Evolutionary conservation across 2,329 filamentous ascomycete species (phyloP).

Genomic region (Bimuria novae-zelandiae): DNA sequence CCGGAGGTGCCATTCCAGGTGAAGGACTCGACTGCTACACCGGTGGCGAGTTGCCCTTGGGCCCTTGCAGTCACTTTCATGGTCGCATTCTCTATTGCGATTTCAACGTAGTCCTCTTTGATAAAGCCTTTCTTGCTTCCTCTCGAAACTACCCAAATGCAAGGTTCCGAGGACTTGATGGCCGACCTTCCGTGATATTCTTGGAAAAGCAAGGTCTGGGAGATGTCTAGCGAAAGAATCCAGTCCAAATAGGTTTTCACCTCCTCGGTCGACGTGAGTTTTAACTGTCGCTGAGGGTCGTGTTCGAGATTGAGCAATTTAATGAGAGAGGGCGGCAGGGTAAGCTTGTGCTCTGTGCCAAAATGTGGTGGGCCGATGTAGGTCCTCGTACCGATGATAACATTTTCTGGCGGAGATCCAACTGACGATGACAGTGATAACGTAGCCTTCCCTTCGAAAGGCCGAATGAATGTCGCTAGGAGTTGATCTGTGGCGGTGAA

Average conservation of each 20-base stretch:
- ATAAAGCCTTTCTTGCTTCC: conserved; percentile 23
- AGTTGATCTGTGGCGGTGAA: conserved; percentile 40
- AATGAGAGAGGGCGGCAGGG: conserved; percentile 34
- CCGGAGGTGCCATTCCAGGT: conserved; percentile 30
- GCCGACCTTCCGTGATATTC: conserved; percentile 26
- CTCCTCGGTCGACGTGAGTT: conserved; percentile 34
- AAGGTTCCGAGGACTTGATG: conserved; percentile 26
- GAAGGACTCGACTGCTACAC: conserved; percentile 21
- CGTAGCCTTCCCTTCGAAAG: conserved; percentile 35
- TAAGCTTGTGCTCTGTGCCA: conserved; percentile 42
- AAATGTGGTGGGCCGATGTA: conserved; percentile 40
- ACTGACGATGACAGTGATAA: conserved; percentile 30
- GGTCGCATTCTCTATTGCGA: conserved; percentile 24
- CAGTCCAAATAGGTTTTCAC: conserved; percentile 39
- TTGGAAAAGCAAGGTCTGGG: conserved; percentile 33
- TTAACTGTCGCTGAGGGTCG: conserved; percentile 29
- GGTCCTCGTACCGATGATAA: conserved; percentile 38
- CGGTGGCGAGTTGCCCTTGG: conserved; percentile 9
- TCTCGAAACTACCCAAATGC: conserved; percentile 28
- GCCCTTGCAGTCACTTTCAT: conserved; percentile 20
- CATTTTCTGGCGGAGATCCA: conserved; percentile 23
- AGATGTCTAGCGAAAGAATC: conserved; percentile 38
- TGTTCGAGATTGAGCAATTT: conserved; percentile 34
- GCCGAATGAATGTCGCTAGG: conserved; percentile 33
- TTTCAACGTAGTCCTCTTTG: conserved; percentile 25